Evolutionary conservation across 345 rosid genomes (phyloP).

Genomic region (Excoecaria agallocha): DNA sequence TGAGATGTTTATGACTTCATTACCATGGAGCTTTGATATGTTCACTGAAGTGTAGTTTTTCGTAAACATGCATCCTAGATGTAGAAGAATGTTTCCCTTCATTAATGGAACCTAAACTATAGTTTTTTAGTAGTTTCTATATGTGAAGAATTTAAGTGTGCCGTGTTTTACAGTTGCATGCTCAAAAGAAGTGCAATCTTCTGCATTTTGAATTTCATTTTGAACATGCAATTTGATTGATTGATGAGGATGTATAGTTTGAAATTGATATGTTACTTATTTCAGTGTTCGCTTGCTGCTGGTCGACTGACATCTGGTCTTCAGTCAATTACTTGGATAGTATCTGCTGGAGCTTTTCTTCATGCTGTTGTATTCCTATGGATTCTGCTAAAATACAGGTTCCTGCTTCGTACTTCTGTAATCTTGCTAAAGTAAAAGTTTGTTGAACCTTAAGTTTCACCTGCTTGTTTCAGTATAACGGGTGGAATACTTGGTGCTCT

Average conservation of each 20-base stretch:
- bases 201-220: neutral
- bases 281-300: constrained; percentile 73
- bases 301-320: constrained; percentile 66
- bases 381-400: constrained; percentile 76
- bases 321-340: constrained; percentile 52
- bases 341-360: constrained; percentile 52
- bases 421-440: neutral
- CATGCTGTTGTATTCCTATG: constrained; percentile 73
- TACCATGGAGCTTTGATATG: neutral
- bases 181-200: neutral
- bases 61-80: neutral
- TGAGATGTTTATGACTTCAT: neutral
- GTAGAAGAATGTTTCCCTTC: neutral
- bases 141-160: neutral
- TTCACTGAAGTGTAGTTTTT: neutral
- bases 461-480: constrained; percentile 39
- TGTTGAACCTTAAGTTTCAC: neutral
- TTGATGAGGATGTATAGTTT: constrained; percentile 2
- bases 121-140: no score
- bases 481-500: constrained; percentile 55
- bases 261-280: constrained; percentile 22
- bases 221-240: neutral
- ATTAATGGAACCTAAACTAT: neutral
- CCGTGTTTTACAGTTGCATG: constrained; percentile 2
- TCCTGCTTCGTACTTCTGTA: neutral